Evolutionary conservation across 2,329 filamentous ascomycete genomes (phyloP).

Genomic region (Fusarium albidum): DNA sequence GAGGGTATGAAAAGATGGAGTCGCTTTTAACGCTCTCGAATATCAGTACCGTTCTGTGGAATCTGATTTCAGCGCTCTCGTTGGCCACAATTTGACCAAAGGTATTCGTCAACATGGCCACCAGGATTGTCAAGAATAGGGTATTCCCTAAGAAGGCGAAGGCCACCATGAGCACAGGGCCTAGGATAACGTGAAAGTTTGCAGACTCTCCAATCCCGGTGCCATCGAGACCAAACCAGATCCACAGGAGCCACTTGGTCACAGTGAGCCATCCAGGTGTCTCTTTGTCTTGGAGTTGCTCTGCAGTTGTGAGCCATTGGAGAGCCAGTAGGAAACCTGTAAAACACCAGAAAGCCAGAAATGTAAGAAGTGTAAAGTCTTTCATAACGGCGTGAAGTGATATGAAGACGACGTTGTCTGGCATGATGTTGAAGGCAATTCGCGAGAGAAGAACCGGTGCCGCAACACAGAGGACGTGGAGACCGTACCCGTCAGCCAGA

Average conservation of each 20-base stretch:
- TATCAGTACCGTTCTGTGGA: constrained; percentile 72
- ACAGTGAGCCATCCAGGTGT: constrained; percentile 58
- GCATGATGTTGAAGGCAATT: constrained; percentile 75
- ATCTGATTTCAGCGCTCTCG: constrained; percentile 73
- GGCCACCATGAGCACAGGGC: constrained; percentile 71
- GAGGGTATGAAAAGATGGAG: constrained; percentile 72
- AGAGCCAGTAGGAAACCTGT: constrained; percentile 73
- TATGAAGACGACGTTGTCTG: constrained; percentile 77
- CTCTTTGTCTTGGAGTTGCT: too few species aligned
- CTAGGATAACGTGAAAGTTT: constrained; percentile 72
- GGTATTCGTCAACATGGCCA: constrained; percentile 75
- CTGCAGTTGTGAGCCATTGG: constrained; percentile 67
- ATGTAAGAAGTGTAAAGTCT: constrained; percentile 71
- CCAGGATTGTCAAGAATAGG: constrained; percentile 69
- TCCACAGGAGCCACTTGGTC: constrained; percentile 78
- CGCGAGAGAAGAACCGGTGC: constrained; percentile 73
- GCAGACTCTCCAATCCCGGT: constrained; percentile 56
- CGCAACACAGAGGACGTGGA: constrained; percentile 70
- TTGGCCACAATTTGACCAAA: constrained; percentile 74
- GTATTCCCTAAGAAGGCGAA: constrained; percentile 79
- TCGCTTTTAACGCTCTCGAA: constrained; percentile 78
- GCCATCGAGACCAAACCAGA: constrained; percentile 78
- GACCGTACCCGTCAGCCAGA: constrained; percentile 60
- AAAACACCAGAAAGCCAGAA: constrained; percentile 72
- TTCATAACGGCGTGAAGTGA: constrained; percentile 76